These are phyloP conservation scores for Colletotrichum sp. DNA, from an alignment of 2,329 filamentous ascomycete species.

Conservation along the genomic window DNA sequence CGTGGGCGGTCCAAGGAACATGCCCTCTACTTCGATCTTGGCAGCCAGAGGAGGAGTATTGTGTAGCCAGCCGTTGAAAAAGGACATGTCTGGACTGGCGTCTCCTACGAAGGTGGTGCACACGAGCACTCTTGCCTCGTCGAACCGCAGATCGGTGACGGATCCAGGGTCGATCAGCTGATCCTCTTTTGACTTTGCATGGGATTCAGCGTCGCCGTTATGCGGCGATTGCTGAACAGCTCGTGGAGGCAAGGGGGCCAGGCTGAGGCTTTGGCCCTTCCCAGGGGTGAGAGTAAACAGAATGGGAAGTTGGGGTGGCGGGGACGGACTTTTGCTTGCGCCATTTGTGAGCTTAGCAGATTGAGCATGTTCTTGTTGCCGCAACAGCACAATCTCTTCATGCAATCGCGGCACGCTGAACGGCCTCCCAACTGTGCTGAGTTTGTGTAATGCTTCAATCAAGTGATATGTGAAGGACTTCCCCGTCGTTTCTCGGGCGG, in stretches of 20 bases:
- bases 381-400: constrained; percentile 57
- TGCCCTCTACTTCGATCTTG: constrained; percentile 68
- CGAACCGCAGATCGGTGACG: constrained; percentile 62
- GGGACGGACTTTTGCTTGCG: constrained; percentile 37
- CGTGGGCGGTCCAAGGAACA: constrained; percentile 71
- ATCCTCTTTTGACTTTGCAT: constrained; percentile 38
- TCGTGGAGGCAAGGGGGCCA: constrained; percentile 51
- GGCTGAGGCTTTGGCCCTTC: constrained; percentile 56
- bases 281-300: constrained; percentile 62
- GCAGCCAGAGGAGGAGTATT: constrained; percentile 60
- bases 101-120: constrained; percentile 72
- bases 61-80: constrained; percentile 70
- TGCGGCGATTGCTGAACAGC: constrained; percentile 34
- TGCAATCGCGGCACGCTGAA: constrained; percentile 63
- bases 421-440: constrained; percentile 52
- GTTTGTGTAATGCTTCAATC: constrained; percentile 58
- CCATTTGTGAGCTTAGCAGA: constrained; percentile 51
- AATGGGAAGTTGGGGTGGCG: constrained; percentile 47
- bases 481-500: constrained; percentile 45
- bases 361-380: constrained; percentile 49
- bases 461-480: constrained; percentile 65
- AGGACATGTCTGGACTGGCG: constrained; percentile 69
- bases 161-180: constrained; percentile 51
- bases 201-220: constrained; percentile 19
- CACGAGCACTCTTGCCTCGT: constrained; percentile 67